These are phyloP conservation scores for Chimonanthus salicifolius DNA, from an alignment of 164 flowering plant genomes.

Conservation along the genomic window DNA sequence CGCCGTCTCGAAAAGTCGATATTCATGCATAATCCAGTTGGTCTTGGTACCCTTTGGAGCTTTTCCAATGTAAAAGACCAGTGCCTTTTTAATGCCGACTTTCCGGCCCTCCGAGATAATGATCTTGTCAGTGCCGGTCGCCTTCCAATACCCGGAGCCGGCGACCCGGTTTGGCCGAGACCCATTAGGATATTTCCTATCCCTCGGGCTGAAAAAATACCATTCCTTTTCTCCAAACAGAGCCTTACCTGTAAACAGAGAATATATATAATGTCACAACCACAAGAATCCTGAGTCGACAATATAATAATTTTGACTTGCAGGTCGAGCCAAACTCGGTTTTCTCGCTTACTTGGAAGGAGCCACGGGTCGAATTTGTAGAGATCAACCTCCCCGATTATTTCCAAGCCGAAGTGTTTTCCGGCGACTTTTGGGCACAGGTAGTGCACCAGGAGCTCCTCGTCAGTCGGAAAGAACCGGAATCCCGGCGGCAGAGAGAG, in stretches of 20 bases:
- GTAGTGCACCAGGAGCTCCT: conserved; percentile 32
- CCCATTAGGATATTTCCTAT: conserved; percentile 82
- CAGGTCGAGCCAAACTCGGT: background rate
- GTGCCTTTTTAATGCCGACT: conserved; percentile 84
- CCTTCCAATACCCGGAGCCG: conserved; percentile 92
- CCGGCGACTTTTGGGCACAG: conserved; percentile 30
- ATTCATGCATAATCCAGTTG: conserved; percentile 95
- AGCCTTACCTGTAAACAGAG: conserved; percentile 49
- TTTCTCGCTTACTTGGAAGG: conserved; percentile 24
- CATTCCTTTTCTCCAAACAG: conserved; percentile 84
- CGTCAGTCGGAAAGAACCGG: conserved; percentile 34
- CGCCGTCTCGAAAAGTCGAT: conserved; percentile 47
- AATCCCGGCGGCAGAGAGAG: conserved; percentile 34
- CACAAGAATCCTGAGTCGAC: background rate
- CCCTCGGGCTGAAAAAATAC: conserved; percentile 88
- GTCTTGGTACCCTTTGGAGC: conserved; percentile 89
- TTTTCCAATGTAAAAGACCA: conserved; percentile 77
- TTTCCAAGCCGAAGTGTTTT: conserved; percentile 15
- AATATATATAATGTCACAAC: background rate
- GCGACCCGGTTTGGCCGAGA: conserved; percentile 84
- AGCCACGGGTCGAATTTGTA: conserved; percentile 33
- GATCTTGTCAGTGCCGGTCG: conserved; percentile 81
- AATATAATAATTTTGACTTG: background rate
- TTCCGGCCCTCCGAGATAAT: conserved; percentile 57
- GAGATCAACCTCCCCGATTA: conserved; percentile 31